Base-by-base conservation (phyloP, 495 filamentous ascomycete genomes). In the Aspergillus panamensis region DNA sequence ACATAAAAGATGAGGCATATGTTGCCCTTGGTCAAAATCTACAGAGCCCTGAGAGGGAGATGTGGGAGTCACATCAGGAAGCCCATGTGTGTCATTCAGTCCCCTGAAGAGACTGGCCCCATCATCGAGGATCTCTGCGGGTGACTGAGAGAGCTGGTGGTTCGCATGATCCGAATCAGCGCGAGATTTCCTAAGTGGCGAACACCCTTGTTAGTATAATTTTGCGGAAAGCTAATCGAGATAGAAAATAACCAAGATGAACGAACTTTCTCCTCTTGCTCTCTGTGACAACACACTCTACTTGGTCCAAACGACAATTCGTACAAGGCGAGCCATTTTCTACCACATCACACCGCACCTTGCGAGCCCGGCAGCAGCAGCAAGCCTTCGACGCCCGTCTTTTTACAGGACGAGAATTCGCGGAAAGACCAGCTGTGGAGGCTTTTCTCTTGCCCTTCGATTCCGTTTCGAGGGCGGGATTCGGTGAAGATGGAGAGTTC, bases 331-430 rank as follows among this genome's bases (percentile, higher is more conserved):
- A 84, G 33, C 88, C 88, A 72, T 86, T 87, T 63, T 95, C 90
- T 44, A 92, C 89, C 58, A 96, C 92, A 76, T 96, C 90, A 75
- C 92, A 96, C 48, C 92, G 81, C n/a, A 96, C 92, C 71, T 96
- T 96, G 63, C 92, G 84, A 21, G 88, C 82, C 53, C 92, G 81
- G 66, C 92, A 96, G 62, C 87, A 89, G 62, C 89, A 87, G 67
- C 92, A 96, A 20, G 92, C 92, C 53, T 92, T 88, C 7, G 91
- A 88, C 3, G 92, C 92, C 61, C 92, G 81, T 53, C 92, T 77
- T 71, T 96, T 96, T 21, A 89, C 85, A 14, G 84, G 81, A 32
- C 85, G 78, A 51, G 72, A 69, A 61, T 72, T 69, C 29, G 64
- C 66, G 17, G 72, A 61, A 4, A 77, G 68, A 12, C 74, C 70